A percentile compares a stretch with the other conserved stretches of the same genome.
These are phyloP conservation scores for Aspergillus sp. DNA, from an alignment of 2,329 filamentous ascomycete species.

Conservation along the genomic window DNA sequence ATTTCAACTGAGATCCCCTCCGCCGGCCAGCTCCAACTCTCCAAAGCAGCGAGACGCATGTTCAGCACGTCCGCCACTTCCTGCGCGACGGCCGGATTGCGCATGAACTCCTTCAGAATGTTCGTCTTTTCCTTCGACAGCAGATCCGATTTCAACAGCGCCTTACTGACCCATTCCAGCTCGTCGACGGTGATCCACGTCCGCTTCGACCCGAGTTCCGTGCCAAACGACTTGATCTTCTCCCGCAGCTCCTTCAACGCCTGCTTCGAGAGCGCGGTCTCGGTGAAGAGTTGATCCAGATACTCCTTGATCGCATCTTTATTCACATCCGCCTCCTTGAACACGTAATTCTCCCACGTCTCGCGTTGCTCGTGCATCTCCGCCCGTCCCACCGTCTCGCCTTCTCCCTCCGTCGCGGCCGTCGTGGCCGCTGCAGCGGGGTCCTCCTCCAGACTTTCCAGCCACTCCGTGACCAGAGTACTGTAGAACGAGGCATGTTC, in stretches of 20 bases:
- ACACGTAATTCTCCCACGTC: constrained; percentile 59
- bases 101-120: constrained; percentile 52
- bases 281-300: constrained; percentile 52
- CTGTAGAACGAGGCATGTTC: constrained; percentile 59
- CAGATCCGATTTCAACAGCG: constrained; percentile 52
- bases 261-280: constrained; percentile 40
- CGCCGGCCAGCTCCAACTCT: constrained; percentile 54
- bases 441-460: constrained; percentile 38
- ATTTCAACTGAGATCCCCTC: constrained; percentile 49
- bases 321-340: constrained; percentile 49
- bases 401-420: constrained; percentile 27
- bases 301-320: constrained; percentile 48
- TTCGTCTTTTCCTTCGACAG: constrained; percentile 53
- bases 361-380: constrained; percentile 56
- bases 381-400: constrained; percentile 52
- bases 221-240: constrained; percentile 39
- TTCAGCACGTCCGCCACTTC: constrained; percentile 60
- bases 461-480: constrained; percentile 55
- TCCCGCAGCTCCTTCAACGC: constrained; percentile 45
- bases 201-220: constrained; percentile 23
- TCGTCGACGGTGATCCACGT: constrained; percentile 43
- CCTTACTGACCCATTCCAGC: constrained; percentile 49
- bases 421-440: constrained; percentile 8
- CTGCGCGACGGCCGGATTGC: constrained; percentile 49
- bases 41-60: constrained; percentile 52